Evolutionary conservation across 768 basidiomycete species (phyloP).

Genomic region (Hortiboletus campestris): DNA sequence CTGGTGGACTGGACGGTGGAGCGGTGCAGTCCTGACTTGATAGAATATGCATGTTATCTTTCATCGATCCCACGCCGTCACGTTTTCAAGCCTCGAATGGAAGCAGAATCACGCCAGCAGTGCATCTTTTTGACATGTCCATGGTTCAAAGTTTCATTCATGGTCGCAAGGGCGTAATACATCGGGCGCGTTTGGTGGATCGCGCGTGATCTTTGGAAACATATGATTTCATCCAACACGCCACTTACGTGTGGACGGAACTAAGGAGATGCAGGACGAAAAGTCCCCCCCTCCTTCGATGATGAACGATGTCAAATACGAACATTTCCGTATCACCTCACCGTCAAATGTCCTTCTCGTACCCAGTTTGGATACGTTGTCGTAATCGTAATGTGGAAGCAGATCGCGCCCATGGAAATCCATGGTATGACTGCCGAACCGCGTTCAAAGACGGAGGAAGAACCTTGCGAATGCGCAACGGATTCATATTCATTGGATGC

Average conservation of each 20-base stretch:
- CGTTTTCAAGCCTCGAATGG: not conserved
- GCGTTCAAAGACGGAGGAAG: not conserved
- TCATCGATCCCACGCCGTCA: constrained; percentile 1
- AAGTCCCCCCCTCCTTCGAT: not conserved
- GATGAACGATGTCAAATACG: not conserved
- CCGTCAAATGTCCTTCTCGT: not conserved
- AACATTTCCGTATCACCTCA: not conserved
- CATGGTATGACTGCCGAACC: not conserved
- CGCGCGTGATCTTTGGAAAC: not conserved
- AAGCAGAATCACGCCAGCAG: not conserved
- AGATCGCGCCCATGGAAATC: constrained; percentile 8
- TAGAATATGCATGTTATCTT: not conserved
- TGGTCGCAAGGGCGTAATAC: not conserved
- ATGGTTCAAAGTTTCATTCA: not conserved
- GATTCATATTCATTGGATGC: not conserved
- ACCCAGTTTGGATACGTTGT: not conserved
- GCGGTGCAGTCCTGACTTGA: not conserved
- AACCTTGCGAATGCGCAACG: not conserved
- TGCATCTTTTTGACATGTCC: not conserved
- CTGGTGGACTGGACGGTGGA: constrained; percentile 63
- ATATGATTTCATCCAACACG: constrained; percentile 3
- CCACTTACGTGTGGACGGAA: constrained; percentile 17
- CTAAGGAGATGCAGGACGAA: constrained; percentile 1
- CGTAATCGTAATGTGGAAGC: constrained; percentile 5
- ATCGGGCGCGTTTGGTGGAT: not conserved